These are phyloP conservation scores for Withania somnifera DNA, from an alignment of 305 asterid species.

Conservation along the genomic window DNA sequence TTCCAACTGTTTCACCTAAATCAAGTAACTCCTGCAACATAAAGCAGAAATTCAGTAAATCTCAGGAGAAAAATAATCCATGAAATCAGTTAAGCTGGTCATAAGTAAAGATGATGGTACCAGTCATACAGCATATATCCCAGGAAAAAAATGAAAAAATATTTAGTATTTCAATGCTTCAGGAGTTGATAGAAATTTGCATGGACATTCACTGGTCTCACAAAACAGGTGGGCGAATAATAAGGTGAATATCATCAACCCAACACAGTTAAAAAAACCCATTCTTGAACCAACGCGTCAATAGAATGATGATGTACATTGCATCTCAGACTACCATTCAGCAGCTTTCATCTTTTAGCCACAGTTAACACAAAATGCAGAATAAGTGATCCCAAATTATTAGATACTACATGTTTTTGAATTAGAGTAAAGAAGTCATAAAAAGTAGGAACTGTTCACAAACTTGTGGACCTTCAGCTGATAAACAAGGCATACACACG, in stretches of 20 bases:
- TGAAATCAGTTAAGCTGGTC: neutral
- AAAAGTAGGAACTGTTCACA: neutral
- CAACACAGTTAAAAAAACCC: neutral
- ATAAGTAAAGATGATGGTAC: neutral
- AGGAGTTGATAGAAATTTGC: neutral
- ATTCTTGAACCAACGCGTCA: neutral
- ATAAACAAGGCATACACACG: neutral
- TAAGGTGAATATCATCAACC: neutral
- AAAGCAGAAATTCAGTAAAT: neutral
- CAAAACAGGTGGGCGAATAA: neutral
- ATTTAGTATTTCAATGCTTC: neutral
- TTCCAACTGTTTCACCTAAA: constrained; percentile 77
- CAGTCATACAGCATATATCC: neutral
- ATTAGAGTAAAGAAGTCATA: neutral
- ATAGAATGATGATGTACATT: neutral
- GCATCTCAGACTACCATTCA: neutral
- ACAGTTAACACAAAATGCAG: neutral
- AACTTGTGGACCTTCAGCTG: neutral
- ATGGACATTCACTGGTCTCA: neutral
- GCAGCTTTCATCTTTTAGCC: neutral
- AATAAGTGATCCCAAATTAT: neutral
- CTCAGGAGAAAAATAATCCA: neutral
- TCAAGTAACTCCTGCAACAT: constrained; percentile 65
- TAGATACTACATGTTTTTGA: neutral
- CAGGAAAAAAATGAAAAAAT: neutral